These are phyloP conservation scores for Quercus cerris DNA, from an alignment of 306 rosid genomes.

Conservation along the genomic window DNA sequence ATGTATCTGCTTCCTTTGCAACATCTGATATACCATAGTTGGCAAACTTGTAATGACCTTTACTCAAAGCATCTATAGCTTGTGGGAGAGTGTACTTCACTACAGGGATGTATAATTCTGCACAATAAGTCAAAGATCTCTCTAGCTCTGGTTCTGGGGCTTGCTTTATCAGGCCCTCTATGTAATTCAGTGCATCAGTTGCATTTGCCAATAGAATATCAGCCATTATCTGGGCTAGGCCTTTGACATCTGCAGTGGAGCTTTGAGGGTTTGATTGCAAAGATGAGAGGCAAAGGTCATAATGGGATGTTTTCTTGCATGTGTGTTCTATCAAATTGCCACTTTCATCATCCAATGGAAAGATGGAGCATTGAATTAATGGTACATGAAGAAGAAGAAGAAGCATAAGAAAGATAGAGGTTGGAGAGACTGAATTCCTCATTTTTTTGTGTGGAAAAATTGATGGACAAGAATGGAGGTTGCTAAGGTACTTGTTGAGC, in stretches of 20 bases:
- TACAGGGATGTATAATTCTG: slow-evolving; percentile 69
- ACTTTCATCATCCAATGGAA: neutral
- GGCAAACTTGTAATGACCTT: slow-evolving; percentile 65
- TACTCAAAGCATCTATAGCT: slow-evolving; percentile 63
- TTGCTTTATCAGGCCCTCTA: slow-evolving; percentile 41
- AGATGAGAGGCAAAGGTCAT: slow-evolving; percentile 44
- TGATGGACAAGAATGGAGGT: slow-evolving; percentile 5
- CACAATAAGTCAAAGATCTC: slow-evolving; percentile 68
- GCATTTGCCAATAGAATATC: slow-evolving; percentile 35
- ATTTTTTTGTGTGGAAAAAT: slow-evolving; percentile 1
- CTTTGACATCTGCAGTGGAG: slow-evolving; percentile 43
- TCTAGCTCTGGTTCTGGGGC: slow-evolving; percentile 44
- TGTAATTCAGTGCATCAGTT: slow-evolving; percentile 33
- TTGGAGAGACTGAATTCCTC: slow-evolving; percentile 10
- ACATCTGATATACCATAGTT: slow-evolving; percentile 64
- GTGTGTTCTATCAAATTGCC: slow-evolving; percentile 39
- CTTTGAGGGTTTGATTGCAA: slow-evolving; percentile 41
- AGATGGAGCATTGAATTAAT: slow-evolving; percentile 25
- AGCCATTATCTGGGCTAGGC: slow-evolving; percentile 45
- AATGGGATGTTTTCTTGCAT: slow-evolving; percentile 51
- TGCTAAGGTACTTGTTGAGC: neutral
- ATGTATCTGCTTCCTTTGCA: slow-evolving; percentile 55
- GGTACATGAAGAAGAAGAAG: slow-evolving; percentile 17
- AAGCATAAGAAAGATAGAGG: slow-evolving; percentile 16
- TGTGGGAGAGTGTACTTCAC: slow-evolving; percentile 78